Conservation (phyloP, 2,329 filamentous ascomycete genomes). For the Penicillium sp. region DNA sequence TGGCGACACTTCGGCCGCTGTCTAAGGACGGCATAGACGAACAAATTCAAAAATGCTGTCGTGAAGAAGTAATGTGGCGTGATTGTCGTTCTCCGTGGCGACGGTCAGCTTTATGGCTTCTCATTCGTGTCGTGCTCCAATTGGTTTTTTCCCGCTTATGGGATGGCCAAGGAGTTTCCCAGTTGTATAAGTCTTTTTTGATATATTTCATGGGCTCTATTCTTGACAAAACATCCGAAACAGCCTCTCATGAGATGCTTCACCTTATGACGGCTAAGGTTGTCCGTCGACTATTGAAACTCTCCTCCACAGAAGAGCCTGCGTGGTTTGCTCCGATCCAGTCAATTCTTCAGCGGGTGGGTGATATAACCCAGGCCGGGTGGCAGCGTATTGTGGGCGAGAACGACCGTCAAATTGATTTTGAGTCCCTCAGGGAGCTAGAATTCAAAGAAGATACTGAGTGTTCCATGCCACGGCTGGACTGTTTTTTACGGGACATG, state of each 20-base stretch:
- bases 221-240: constrained; percentile 26
- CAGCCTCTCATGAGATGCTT: constrained; percentile 15
- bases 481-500: constrained; percentile 7
- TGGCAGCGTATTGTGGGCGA: constrained; percentile 6
- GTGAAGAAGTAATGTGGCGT: constrained; percentile 50
- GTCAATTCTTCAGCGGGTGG: constrained; percentile 1
- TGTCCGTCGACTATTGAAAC: constrained; percentile 39
- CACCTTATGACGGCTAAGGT: constrained; percentile 44
- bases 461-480: constrained; percentile 6
- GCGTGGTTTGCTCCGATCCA: constrained; percentile 10
- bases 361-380: constrained; percentile 1
- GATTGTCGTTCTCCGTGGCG: constrained; percentile 41
- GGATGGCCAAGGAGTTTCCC: background rate
- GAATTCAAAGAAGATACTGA: constrained; percentile 10
- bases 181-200: constrained; percentile 50
- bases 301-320: constrained; percentile 18
- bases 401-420: constrained; percentile 1
- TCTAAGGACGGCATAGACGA: constrained; percentile 24
- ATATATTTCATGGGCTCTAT: constrained; percentile 40
- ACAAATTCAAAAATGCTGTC: constrained; percentile 47
- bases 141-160: constrained; percentile 4
- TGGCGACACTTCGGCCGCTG: constrained; percentile 39
- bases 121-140: constrained; percentile 40
- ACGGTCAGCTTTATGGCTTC: constrained; percentile 50
- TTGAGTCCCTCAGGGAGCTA: constrained; percentile 1